phyloP scores from a whole-genome alignment of 495 filamentous ascomycete genomes.

The Cercophora sp. region DNA sequence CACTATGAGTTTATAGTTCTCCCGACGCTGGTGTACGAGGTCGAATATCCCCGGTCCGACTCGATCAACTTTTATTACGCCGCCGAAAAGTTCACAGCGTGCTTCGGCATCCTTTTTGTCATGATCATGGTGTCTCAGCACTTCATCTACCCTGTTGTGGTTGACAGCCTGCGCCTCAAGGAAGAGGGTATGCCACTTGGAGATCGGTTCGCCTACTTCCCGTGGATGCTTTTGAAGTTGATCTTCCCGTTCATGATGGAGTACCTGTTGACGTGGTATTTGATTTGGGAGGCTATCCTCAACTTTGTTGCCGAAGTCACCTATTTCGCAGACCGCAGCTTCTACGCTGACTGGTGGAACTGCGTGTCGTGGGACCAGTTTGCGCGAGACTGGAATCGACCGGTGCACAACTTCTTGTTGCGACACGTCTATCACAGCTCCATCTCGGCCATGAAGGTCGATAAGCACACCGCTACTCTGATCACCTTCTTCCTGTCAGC shows the following conservation, averaged over 20 bases:
- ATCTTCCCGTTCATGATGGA: constrained; percentile 75
- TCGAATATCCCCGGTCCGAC: constrained; percentile 68
- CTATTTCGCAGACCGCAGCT: constrained; percentile 69
- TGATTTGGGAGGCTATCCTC: constrained; percentile 78
- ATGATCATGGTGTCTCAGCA: constrained; percentile 57
- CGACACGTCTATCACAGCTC: constrained; percentile 72
- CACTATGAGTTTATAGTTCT: constrained; percentile 68
- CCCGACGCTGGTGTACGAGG: constrained; percentile 72
- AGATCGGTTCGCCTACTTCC: constrained; percentile 60
- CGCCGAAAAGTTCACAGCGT: constrained; percentile 61
- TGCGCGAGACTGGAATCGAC: constrained; percentile 69
- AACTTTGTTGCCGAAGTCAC: constrained; percentile 73
- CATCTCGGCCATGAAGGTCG: constrained; percentile 65
- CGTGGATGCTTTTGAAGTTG: constrained; percentile 64
- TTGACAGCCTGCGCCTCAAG: constrained; percentile 61
- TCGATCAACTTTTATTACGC: constrained; percentile 68
- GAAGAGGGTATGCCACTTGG: constrained; percentile 54
- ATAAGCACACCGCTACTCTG: constrained; percentile 64
- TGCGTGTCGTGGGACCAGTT: constrained; percentile 61
- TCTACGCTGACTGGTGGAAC: constrained; percentile 75
- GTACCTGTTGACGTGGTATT: constrained; percentile 65
- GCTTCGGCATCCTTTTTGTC: constrained; percentile 63
- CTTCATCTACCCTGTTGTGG: constrained; percentile 62
- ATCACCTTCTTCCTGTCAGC: constrained; percentile 70
- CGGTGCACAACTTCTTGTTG: constrained; percentile 67